These are phyloP conservation scores for Casuarina equisetifolia DNA, from an alignment of 306 rosid species.

Conservation along the genomic window DNA sequence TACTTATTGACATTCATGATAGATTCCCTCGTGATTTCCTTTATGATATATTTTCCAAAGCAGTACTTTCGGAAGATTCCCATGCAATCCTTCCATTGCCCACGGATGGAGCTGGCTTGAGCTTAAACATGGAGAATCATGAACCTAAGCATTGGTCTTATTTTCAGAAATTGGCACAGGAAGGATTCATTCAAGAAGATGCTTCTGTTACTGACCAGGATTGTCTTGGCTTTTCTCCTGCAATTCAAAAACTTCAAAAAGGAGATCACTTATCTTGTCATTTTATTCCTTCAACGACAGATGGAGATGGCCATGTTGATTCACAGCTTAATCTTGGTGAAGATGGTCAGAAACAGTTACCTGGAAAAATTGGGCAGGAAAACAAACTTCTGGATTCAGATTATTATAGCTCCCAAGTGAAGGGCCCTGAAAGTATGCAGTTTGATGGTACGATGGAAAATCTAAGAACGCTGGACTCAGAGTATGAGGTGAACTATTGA, in stretches of 20 bases:
- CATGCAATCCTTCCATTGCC: conserved; percentile 52
- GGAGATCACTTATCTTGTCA: conserved; percentile 43
- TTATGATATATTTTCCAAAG: conserved; percentile 87
- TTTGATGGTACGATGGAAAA: conserved; percentile 59
- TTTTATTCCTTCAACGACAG: conserved; percentile 41
- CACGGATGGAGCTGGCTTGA: conserved; percentile 75
- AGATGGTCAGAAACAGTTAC: conserved; percentile 40
- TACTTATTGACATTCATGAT: conserved; percentile 76
- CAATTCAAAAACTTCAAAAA: conserved; percentile 40
- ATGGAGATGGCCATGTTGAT: conserved; percentile 38
- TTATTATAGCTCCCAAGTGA: conserved; percentile 49
- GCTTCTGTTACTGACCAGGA: conserved; percentile 83
- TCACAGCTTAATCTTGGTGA: conserved; percentile 48
- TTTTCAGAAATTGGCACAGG: conserved; percentile 87
- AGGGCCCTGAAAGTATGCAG: conserved; percentile 56
- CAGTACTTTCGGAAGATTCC: conserved; percentile 61
- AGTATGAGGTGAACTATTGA: conserved; percentile 59
- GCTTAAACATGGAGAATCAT: conserved; percentile 73
- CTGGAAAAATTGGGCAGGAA: conserved; percentile 44
- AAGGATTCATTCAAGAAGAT: conserved; percentile 56
- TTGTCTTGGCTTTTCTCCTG: conserved; percentile 50
- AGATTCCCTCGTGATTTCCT: conserved; percentile 87
- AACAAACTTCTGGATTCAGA: conserved; percentile 37
- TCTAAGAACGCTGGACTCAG: conserved; percentile 49
- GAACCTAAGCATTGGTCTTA: conserved; percentile 86